Evolutionary conservation across 2,329 filamentous ascomycete species (phyloP).

Genomic region (Aspergillus tubingensis): DNA sequence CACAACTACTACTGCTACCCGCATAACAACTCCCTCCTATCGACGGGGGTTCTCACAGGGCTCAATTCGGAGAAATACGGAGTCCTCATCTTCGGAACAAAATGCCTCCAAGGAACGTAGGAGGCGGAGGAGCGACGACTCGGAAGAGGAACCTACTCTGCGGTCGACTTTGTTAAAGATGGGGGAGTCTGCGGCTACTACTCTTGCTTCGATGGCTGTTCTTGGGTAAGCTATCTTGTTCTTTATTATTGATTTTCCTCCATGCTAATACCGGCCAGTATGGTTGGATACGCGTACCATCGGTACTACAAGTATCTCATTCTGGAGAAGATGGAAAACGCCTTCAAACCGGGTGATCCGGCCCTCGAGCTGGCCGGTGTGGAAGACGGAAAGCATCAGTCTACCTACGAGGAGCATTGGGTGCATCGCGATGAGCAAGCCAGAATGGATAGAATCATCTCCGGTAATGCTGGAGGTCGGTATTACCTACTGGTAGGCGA

Average conservation of each 20-base stretch:
- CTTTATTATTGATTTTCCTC: not conserved
- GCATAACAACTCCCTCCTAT: constrained; percentile 14
- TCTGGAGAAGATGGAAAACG: constrained; percentile 86
- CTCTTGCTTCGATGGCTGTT: constrained; percentile 72
- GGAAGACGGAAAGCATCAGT: constrained; percentile 39
- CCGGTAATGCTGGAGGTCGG: constrained; percentile 71
- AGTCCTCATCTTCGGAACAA: constrained; percentile 33
- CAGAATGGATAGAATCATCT: constrained; percentile 78
- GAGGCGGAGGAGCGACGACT: constrained; percentile 28
- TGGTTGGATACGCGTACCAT: constrained; percentile 77
- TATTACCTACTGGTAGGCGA: constrained; percentile 93
- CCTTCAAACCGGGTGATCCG: constrained; percentile 89
- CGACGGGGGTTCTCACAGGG: constrained; percentile 29
- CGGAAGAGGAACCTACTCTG: constrained; percentile 31
- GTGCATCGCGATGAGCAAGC: constrained; percentile 79
- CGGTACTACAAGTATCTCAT: constrained; percentile 86
- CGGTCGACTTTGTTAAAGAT: constrained; percentile 59
- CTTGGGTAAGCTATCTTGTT: constrained; percentile 53
- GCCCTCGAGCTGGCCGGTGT: constrained; percentile 76
- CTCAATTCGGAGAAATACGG: constrained; percentile 25
- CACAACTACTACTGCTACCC: not conserved
- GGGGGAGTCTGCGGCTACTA: constrained; percentile 73
- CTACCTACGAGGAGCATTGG: constrained; percentile 66
- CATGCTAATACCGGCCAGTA: constrained; percentile 29
- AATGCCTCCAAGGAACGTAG: constrained; percentile 31